phyloP scores from a whole-genome alignment of 495 filamentous ascomycete genomes.

The Podospora pseudoanserina region DNA sequence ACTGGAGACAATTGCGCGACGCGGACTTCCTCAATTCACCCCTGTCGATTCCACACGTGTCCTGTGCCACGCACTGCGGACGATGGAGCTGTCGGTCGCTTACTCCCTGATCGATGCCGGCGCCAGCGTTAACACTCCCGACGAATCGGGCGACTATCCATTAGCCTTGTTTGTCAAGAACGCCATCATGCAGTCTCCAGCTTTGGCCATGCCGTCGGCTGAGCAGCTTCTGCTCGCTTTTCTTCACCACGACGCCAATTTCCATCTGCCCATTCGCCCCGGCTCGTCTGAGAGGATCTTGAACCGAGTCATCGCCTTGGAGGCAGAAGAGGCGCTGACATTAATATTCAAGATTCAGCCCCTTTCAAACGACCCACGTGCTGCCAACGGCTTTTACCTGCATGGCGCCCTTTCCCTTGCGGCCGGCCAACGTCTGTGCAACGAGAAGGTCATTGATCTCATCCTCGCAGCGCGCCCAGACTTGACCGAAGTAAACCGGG shows the following conservation, averaged over 20 bases:
- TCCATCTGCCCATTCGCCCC: conserved; percentile 8
- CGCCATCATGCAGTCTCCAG: not conserved
- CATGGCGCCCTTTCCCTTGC: conserved; percentile 17
- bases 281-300: conserved; percentile 15
- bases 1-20: conserved; percentile 12
- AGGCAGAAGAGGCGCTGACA: conserved; percentile 6
- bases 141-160: conserved; percentile 13
- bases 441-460: conserved; percentile 20
- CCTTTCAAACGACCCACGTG: conserved; percentile 14
- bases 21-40: conserved; percentile 14
- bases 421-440: conserved; percentile 8
- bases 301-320: conserved; percentile 12
- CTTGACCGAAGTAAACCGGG: conserved; percentile 14
- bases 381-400: conserved; percentile 19
- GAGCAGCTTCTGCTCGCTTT: conserved; percentile 18
- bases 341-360: conserved; percentile 20
- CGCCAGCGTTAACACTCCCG: conserved; percentile 16
- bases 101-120: conserved; percentile 20
- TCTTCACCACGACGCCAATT: conserved; percentile 20
- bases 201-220: not conserved
- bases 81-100: conserved; percentile 12
- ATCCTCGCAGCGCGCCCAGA: conserved; percentile 17
- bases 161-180: conserved; percentile 15
- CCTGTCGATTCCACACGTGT: conserved; percentile 13
- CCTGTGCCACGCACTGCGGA: conserved; percentile 13